Base-by-base conservation (phyloP, 139 green algal species). In the Tetradesmus lagerheimii region DNA sequence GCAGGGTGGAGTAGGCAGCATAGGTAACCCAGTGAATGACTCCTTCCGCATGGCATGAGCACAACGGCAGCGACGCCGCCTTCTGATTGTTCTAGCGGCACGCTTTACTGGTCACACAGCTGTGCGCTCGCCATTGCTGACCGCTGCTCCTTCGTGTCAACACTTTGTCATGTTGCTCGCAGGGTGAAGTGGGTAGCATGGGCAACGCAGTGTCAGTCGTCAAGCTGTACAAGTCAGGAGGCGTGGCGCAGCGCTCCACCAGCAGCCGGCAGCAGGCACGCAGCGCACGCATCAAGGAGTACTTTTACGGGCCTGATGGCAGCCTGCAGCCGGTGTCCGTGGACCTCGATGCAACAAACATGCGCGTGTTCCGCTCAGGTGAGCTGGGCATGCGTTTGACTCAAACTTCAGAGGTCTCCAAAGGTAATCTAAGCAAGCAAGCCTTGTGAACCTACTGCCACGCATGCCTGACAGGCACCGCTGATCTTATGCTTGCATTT, bases 301-400 rank as follows among this genome's bases (percentile, higher is more conserved):
- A 99, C 90, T 99, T 99, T 80, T 99, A 99, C 86, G 97, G 97
- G 34, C 47, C 74, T 8, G 41, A 64, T 5, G 85, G 43, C 50
- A 34, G 88, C 0, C 92, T 97, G 77, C 88, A 89, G 37, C 95
- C 95, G 0, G 86, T 85, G 23, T 92, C 93, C 6, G 67, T 92
- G 64, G 96, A 84, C 18, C 83, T 96, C 0, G 83, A 89, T 11
- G 91, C 97, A 0, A 91, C 93, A 31, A 92, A 96, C 14, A 84
- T 99, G 47, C 74, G 91, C 31, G 91, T 99, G 38, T 99, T 96
- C 80, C 90, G 95, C 3, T 92, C 98, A 66, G 93, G 93, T 95
- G 79, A 15, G 92, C 0, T 11, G 11, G 29, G 78, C 25, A 74
- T 0, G 34, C 41, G 80, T 35, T 27, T 77, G 34, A 50, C n/a